Percentiles rank a stretch among this genome's conserved stretches.
These are phyloP conservation scores for Penicillium olsonii DNA, from an alignment of 2,329 filamentous ascomycete species.

Conservation along the genomic window DNA sequence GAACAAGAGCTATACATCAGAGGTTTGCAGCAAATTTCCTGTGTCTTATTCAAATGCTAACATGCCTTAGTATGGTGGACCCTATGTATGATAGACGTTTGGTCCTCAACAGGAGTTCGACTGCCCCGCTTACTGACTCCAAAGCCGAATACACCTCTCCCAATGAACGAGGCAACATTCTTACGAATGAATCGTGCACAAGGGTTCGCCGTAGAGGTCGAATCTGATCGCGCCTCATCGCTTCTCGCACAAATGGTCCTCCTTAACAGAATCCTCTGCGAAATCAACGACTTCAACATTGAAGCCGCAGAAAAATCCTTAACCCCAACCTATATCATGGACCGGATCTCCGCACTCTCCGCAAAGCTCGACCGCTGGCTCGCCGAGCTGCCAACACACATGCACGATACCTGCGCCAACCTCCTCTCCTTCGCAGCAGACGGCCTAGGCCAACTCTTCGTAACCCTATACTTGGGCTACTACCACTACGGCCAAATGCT, in stretches of 20 bases:
- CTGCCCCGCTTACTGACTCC: slow-evolving; percentile 35
- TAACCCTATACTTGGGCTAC: slow-evolving; percentile 50
- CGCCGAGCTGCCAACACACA: slow-evolving; percentile 33
- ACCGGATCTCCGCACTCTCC: slow-evolving; percentile 32
- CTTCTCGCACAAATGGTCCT: slow-evolving; percentile 42
- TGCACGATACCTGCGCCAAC: slow-evolving; percentile 44
- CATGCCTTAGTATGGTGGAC: slow-evolving; percentile 40
- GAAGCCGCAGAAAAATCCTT: slow-evolving; percentile 31
- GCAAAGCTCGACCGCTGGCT: slow-evolving; percentile 40
- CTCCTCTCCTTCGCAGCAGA: slow-evolving; percentile 38
- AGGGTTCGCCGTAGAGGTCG: background rate
- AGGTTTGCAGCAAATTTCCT: slow-evolving; percentile 5
- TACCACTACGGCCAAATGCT: slow-evolving; percentile 52
- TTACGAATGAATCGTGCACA: slow-evolving; percentile 11
- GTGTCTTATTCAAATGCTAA: too few relatives aligned
- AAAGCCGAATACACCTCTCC: slow-evolving; percentile 31
- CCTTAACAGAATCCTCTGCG: slow-evolving; percentile 41
- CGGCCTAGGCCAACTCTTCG: slow-evolving; percentile 47
- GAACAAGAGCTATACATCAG: slow-evolving; percentile 40
- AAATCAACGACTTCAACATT: slow-evolving; percentile 45
- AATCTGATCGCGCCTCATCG: slow-evolving; percentile 22
- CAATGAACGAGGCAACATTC: slow-evolving; percentile 42
- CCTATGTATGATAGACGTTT: slow-evolving; percentile 46
- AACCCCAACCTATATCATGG: slow-evolving; percentile 14
- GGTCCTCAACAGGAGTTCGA: slow-evolving; percentile 40